A percentile compares a stretch with the other conserved stretches of the same genome.
Conservation (phyloP, 2,329 filamentous ascomycete species). For the Colletotrichum abscissum region DNA sequence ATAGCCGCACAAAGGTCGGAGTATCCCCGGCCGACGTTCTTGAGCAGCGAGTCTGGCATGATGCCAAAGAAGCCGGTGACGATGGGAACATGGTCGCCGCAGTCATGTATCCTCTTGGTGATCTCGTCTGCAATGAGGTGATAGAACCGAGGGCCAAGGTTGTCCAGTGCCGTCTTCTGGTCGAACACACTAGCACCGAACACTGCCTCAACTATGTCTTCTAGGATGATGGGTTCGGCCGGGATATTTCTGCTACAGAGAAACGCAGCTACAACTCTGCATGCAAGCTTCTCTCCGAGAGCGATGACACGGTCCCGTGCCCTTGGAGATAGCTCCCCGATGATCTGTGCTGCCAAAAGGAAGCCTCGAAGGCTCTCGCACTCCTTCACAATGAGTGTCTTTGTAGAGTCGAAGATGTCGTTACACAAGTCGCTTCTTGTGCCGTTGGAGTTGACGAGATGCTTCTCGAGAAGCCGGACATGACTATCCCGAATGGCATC, state of each 20-base stretch:
- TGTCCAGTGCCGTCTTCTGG: constrained; percentile 69
- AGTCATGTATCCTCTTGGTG: constrained; percentile 71
- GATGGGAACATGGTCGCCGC: constrained; percentile 76
- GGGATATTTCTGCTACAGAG: constrained; percentile 74
- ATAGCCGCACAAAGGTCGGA: constrained; percentile 96
- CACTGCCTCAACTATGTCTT: constrained; percentile 80
- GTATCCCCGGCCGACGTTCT: constrained; percentile 90
- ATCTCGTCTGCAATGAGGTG: constrained; percentile 70
- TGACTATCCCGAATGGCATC: constrained; percentile 14
- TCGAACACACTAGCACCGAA: constrained; percentile 90
- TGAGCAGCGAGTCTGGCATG: constrained; percentile 89
- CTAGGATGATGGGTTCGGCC: constrained; percentile 42
- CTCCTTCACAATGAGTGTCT: constrained; percentile 74
- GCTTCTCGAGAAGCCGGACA: constrained; percentile 41
- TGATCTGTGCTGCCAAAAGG: constrained; percentile 71
- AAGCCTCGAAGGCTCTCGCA: constrained; percentile 84
- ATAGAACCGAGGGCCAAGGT: constrained; percentile 78
- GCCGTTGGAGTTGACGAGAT: constrained; percentile 73
- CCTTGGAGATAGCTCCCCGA: constrained; percentile 79
- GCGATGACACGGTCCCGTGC: constrained; percentile 90
- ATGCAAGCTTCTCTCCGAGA: constrained; percentile 95
- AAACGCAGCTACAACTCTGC: constrained; percentile 88
- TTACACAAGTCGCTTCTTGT: constrained; percentile 83
- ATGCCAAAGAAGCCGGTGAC: constrained; percentile 97
- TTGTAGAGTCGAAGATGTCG: constrained; percentile 82